Conservation (phyloP, 2,329 filamentous ascomycete species). For the Aureobasidium sp. region DNA sequence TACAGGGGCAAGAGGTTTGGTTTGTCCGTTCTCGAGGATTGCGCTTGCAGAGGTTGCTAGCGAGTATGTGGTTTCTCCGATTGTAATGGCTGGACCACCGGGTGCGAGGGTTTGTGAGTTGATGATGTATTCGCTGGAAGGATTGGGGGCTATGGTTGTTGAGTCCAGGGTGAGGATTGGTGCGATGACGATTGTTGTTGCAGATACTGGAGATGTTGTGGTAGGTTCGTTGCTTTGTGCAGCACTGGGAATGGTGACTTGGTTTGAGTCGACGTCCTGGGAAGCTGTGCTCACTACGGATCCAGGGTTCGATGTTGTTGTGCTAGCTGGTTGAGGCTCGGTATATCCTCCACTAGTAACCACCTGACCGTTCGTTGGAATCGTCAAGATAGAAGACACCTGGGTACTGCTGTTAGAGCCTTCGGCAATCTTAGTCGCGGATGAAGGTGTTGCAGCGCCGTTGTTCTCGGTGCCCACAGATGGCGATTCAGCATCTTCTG, state of each 20-base stretch:
- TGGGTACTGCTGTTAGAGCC: background rate
- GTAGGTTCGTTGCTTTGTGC: background rate
- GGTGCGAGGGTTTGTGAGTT: conserved; percentile 13
- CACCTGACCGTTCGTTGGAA: background rate
- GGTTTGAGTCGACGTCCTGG: background rate
- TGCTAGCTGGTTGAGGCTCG: background rate
- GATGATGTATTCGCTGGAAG: conserved; percentile 5
- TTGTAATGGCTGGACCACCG: conserved; percentile 12
- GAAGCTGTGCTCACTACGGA: background rate
- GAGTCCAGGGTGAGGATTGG: background rate
- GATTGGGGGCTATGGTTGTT: background rate
- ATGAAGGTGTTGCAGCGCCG: background rate
- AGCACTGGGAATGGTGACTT: background rate
- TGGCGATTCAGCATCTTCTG: background rate
- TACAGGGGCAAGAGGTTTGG: background rate
- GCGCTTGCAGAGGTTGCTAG: background rate
- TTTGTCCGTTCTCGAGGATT: background rate
- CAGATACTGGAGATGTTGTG: background rate
- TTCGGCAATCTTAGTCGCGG: background rate
- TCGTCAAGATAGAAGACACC: background rate
- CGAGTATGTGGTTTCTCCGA: background rate
- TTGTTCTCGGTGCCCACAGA: too few species aligned
- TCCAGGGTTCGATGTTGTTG: too few species aligned
- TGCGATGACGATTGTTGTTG: background rate
- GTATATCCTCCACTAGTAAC: background rate